Base-by-base conservation (phyloP, 306 rosid species). In the Medicago ruthenica region DNA sequence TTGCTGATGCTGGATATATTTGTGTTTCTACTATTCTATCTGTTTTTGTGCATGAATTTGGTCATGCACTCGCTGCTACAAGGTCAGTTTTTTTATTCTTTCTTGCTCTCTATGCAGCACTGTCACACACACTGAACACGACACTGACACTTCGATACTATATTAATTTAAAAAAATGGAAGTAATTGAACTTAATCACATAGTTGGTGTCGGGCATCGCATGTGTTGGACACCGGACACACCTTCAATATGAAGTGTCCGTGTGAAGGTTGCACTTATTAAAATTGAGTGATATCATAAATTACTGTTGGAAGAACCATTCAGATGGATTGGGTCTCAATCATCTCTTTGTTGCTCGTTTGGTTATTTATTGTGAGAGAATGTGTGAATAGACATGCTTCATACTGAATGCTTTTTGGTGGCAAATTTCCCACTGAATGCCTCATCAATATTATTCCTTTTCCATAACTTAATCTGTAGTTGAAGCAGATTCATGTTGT, bases 31-130 rank as follows among this genome's bases (percentile, higher is more conserved):
- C 97, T 41, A 2, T 88, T 75, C 31, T 91, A 40, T 88, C 96
- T n/a, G 91, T 91, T 15, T 50, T 75, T 17, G 82, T 86, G 10
- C 97, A 93, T 39, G 97, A 91, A 76, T 72, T 93, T 72, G 97
- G 97, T 37, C 98, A 93, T 82, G 98, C 96, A 48, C 85, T 85
- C 51, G 84, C 98, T 0, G 98, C 96, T 17, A 81, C 97, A 39
- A 85, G 98, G 98, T 93, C 75, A 76, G 86, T 67, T 76, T 53
- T 75, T 55, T 60, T 68, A 64, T 44, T 70, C n/a, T 39, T 75
- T 58, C 17, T 58, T 57, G 2, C 15, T 0, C 9, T 6, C 6
- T 2, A 45, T 12, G 15, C 6, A 12, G 15, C 51, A 3, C 16
- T 12, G 16, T 6, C 55, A 48, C 16, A 4, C 14, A 44, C 50